These are phyloP conservation scores for Penicillium silybi DNA, from an alignment of 495 filamentous ascomycete species.

Conservation along the genomic window DNA sequence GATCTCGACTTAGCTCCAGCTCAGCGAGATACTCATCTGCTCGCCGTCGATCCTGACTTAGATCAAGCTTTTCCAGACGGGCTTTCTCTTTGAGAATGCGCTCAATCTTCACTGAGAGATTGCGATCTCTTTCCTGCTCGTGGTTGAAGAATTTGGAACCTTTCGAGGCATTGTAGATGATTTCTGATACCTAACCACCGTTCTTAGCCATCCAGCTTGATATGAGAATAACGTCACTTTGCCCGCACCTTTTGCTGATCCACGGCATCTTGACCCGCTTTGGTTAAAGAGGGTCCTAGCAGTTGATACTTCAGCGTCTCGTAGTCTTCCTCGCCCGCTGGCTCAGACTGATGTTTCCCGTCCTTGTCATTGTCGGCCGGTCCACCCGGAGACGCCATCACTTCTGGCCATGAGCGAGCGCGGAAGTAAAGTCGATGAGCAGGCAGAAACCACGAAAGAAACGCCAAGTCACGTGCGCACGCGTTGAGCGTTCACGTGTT, in stretches of 20 bases:
- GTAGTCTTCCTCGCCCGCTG: conserved; percentile 27
- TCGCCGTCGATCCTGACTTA: conserved; percentile 64
- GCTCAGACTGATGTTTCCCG: background rate
- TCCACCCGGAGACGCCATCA: conserved; percentile 24
- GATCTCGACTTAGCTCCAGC: conserved; percentile 72
- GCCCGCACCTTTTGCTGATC: conserved; percentile 73
- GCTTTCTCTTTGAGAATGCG: conserved; percentile 72
- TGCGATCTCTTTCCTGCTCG: conserved; percentile 77
- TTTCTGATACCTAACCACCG: conserved; percentile 70
- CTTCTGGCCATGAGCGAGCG: conserved; percentile 12
- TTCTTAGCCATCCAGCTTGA: background rate
- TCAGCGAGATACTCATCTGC: conserved; percentile 81
- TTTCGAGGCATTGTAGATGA: conserved; percentile 96
- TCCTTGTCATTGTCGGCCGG: conserved; percentile 7
- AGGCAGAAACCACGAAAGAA: conserved; percentile 6
- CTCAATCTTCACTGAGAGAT: conserved; percentile 82
- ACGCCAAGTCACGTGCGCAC: conserved; percentile 38
- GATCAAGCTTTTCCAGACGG: conserved; percentile 70
- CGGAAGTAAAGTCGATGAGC: conserved; percentile 9
- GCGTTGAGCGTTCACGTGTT: conserved; percentile 33
- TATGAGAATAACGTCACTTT: too few relatives aligned
- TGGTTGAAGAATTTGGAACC: conserved; percentile 96
- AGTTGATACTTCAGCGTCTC: conserved; percentile 64
- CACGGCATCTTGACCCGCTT: conserved; percentile 91
- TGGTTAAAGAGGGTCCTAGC: conserved; percentile 89